These are phyloP conservation scores for Calonectria fujianensis DNA, from an alignment of 2,329 filamentous ascomycete species.

Conservation along the genomic window DNA sequence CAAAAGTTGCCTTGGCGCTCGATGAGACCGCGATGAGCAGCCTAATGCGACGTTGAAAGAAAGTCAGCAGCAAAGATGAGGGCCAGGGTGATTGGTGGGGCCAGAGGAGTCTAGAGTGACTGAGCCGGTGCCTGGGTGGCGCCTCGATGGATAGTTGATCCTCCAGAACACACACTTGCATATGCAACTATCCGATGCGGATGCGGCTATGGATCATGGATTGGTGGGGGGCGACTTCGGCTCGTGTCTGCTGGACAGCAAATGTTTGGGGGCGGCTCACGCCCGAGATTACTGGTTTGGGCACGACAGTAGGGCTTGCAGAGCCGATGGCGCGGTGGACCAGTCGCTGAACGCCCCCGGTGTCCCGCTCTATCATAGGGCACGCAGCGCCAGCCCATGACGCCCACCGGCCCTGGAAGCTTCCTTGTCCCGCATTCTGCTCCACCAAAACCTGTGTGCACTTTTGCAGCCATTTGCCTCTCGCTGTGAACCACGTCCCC, in stretches of 20 bases:
- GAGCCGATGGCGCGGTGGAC: slow-evolving; percentile 29
- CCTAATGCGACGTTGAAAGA: slow-evolving; percentile 38
- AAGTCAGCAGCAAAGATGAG: slow-evolving; percentile 16
- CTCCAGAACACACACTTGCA: slow-evolving; percentile 16
- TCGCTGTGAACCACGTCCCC: slow-evolving; percentile 49
- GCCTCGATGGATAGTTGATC: slow-evolving; percentile 32
- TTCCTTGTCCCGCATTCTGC: slow-evolving; percentile 39
- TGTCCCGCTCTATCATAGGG: slow-evolving; percentile 25
- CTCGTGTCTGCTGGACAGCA: slow-evolving; percentile 2
- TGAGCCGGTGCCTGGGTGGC: slow-evolving; percentile 33
- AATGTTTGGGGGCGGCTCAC: slow-evolving; percentile 43
- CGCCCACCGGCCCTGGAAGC: slow-evolving; percentile 51
- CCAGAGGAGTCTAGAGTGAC: slow-evolving; percentile 15
- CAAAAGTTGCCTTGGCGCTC: background rate
- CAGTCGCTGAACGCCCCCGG: slow-evolving; percentile 24
- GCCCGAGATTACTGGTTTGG: slow-evolving; percentile 51
- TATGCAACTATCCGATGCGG: slow-evolving; percentile 54
- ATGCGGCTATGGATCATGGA: slow-evolving; percentile 44
- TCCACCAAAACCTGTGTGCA: slow-evolving; percentile 48
- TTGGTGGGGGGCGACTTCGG: slow-evolving; percentile 45
- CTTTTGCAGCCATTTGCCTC: slow-evolving; percentile 46
- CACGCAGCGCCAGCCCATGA: slow-evolving; percentile 46
- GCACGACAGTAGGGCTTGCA: slow-evolving; percentile 34
- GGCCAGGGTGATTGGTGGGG: slow-evolving; percentile 38
- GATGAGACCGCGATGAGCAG: slow-evolving; percentile 5